Evolutionary conservation across 192 early-diverging fungal genomes (phyloP), one percentile per base, ranked within the genome.

Genomic region (Lunasporangiospora selenospora): DNA sequence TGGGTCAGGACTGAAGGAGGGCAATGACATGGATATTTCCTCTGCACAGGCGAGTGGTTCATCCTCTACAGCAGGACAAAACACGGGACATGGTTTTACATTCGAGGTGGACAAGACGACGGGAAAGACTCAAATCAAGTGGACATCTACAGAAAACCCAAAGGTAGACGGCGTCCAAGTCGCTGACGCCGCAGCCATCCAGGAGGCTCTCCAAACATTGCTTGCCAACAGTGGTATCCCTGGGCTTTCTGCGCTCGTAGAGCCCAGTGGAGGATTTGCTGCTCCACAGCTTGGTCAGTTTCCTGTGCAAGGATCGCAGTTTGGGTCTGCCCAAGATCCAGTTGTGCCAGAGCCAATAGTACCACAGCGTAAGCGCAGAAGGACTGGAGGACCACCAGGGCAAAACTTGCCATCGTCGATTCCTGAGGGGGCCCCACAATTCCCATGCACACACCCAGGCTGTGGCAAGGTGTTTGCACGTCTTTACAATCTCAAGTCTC

Each of bases 401-500:
- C 61, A 63, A 34, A 73, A 73, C 40, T 63, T 49, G 3, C 67
- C 66, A 21, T 54, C 65, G 6, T 77, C 79, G 65, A 80, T 77
- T 76, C 85, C 46, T 69, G 84, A 56, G 48, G 64, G 69, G 23
- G 45, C 64, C 3, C 44, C 63, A 13, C 64, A 52, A 30, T 76
- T 43, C 52, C 73, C 62, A 5, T 76, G 73, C 36, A 59, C 62
- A 37, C 62, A 55, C 40, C 31, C 56, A 21, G 79, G 75, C 16
- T 92, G 90, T 54, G 82, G 79, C 43, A 83, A 89, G 55, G 80
- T 85, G 15, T 92, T 92, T 64, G 85, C 84, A 54, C 81, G 88
- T 8, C 84, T 81, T 23, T 89, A 92, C 73, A 90, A 92, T 46
- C 81, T 92, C 24, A 87, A 87, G 53, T 90, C 88, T 18, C 90